phyloP scores from a whole-genome alignment of 148 eudicot genomes.

The Beta vulgaris region DNA sequence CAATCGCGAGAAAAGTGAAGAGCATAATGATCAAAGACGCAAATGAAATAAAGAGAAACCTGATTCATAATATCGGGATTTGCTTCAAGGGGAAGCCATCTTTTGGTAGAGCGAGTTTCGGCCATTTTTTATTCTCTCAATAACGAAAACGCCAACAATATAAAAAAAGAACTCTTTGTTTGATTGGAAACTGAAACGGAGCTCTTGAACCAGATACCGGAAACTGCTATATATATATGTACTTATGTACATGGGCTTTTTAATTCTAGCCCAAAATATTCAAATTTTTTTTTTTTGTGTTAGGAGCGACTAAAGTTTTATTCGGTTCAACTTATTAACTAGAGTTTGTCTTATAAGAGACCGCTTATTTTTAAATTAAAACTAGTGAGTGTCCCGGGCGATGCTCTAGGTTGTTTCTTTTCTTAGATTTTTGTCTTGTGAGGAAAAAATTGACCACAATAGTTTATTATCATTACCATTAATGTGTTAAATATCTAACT shows the following conservation, averaged over 20 bases:
- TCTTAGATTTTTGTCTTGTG: too few species aligned
- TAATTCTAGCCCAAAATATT: background rate
- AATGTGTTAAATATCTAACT: too few species aligned
- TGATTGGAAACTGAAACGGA: background rate
- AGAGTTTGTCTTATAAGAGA: too few species aligned
- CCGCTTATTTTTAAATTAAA: too few species aligned
- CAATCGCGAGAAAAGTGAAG: background rate
- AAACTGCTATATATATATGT: background rate
- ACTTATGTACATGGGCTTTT: background rate
- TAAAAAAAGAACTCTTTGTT: background rate
- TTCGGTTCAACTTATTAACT: too few species aligned
- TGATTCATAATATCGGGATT: conserved; percentile 96
- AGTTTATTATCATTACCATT: too few species aligned
- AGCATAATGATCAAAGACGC: background rate
- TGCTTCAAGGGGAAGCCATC: conserved; percentile 99
- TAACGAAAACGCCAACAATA: too few species aligned
- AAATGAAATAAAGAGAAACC: conserved; percentile 34
- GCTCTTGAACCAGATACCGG: background rate
- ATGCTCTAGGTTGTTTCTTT: too few species aligned
- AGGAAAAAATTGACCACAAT: too few species aligned
- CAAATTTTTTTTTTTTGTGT: too few species aligned
- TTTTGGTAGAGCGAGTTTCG: conserved; percentile 44
- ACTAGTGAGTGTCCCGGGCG: too few species aligned
- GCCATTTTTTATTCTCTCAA: conserved; percentile 31
- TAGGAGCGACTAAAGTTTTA: too few species aligned